Percentiles rank a stretch among this genome's conserved stretches.
Conservation (phyloP, 1,284 basidiomycete species). For the Irpex rosettiformis region DNA sequence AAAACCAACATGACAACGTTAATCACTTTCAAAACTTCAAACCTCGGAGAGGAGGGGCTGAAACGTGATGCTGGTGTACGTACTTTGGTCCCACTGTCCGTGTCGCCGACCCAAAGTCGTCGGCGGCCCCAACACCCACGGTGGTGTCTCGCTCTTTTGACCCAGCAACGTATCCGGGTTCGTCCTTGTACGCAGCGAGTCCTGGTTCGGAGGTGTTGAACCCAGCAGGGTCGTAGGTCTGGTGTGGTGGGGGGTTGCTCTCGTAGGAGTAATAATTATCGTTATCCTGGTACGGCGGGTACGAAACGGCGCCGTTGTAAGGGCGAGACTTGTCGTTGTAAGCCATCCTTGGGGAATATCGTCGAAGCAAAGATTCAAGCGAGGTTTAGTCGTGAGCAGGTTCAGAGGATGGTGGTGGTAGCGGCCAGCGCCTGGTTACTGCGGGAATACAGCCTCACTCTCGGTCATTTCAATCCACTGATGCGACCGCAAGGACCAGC, state of each 20-base stretch:
- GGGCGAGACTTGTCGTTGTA: constrained; percentile 30
- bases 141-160: constrained; percentile 24
- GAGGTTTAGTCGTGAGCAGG: background rate
- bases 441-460: constrained; percentile 11
- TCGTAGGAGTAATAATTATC: constrained; percentile 47
- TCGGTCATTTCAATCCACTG: background rate
- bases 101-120: constrained; percentile 9
- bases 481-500: background rate
- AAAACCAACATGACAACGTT: background rate
- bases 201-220: constrained; percentile 39
- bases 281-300: constrained; percentile 36
- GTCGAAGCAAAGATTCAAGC: background rate
- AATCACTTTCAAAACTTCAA: background rate
- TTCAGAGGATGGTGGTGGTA: constrained; percentile 12
- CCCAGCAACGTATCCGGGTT: constrained; percentile 25
- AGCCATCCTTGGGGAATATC: background rate
- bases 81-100: constrained; percentile 2
- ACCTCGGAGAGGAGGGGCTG: background rate
- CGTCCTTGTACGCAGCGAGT: constrained; percentile 38
- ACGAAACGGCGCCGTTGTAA: constrained; percentile 24
- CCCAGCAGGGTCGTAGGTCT: constrained; percentile 36
- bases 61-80: background rate
- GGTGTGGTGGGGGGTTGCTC: constrained; percentile 37
- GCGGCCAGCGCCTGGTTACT: constrained; percentile 17
- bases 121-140: constrained; percentile 5